These are phyloP conservation scores for Hypoxylon sp. DNA, from an alignment of 2,329 filamentous ascomycete species.

Conservation along the genomic window DNA sequence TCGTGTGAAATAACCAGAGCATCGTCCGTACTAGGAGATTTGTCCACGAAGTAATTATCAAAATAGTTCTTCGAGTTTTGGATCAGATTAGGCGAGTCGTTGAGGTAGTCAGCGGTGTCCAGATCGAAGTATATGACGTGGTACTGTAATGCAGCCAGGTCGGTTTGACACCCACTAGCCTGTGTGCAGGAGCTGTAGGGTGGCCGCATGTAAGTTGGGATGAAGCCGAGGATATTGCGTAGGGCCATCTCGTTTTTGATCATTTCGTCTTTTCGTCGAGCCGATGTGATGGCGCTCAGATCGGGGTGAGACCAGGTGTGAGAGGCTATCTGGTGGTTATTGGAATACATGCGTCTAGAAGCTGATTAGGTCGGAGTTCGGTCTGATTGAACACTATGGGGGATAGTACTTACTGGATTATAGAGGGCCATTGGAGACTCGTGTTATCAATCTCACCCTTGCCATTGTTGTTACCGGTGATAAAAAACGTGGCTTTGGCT, in stretches of 20 bases:
- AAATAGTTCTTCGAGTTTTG: constrained; percentile 66
- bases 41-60: constrained; percentile 60
- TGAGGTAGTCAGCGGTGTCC: constrained; percentile 73
- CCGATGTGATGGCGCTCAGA: constrained; percentile 60
- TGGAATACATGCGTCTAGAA: constrained; percentile 61
- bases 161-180: constrained; percentile 53
- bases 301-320: constrained; percentile 70
- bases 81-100: constrained; percentile 62
- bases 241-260: constrained; percentile 69
- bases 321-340: constrained; percentile 73
- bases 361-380: neutral
- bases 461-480: constrained; percentile 70
- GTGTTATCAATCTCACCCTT: constrained; percentile 70
- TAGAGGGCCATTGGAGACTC: constrained; percentile 61
- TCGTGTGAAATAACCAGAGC: constrained; percentile 70
- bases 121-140: constrained; percentile 70
- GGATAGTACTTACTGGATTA: constrained; percentile 59
- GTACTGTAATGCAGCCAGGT: constrained; percentile 63
- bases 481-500: constrained; percentile 78
- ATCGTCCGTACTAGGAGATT: constrained; percentile 50
- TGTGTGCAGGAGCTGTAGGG: constrained; percentile 62
- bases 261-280: constrained; percentile 64
- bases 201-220: constrained; percentile 67
- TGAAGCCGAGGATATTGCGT: constrained; percentile 68
- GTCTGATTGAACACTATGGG: constrained; percentile 48